Base-by-base conservation (phyloP, 495 filamentous ascomycete genomes). In the Penicillium angulare region DNA sequence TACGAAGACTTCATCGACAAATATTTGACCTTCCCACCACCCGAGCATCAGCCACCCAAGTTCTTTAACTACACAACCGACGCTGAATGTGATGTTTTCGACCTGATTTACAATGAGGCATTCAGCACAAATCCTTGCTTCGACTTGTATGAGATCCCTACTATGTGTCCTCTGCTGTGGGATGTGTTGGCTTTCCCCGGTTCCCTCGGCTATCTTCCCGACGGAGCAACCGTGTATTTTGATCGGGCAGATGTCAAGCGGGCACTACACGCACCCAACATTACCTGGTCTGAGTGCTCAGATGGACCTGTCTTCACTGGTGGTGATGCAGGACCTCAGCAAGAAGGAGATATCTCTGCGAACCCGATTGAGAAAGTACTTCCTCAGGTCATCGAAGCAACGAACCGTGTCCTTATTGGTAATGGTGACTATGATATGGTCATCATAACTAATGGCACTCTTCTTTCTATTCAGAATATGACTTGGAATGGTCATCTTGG, bases 391-490 rank as follows among this genome's bases (percentile, higher is more conserved):
- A 86, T 86, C 47, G 84, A 86, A 59, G 67, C 69, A 0, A 80
- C 80, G 0, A 79, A 85, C 46, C 73, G 77, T 41, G 81, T 82
- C 0, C 72, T 87, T 23, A 77, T 86, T 50, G 70, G 67, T 9
- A 79, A 83, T 52, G 84, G 80, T 7, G 71, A 78, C 54, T 77
- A 79, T 17, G 84, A 88, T 60, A 78, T 80, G 62, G 74, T 83
- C 52, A 76, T 87, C 44, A 69, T 84, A 33, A 74, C 77, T 35
- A 80, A 85, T 53, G 84, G 81, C n/a, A 84, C 82, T 0, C 66
- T 86, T 5, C 60, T 86, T 31, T 66, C 77, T 26, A 82, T 86
- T 52, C 82, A 86, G 61, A 86, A 86, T 63, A 83, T 86, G 80
- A 86, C 82, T 5, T 87, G 82, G 80, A 78, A 81, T 52, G 82